phyloP scores from a whole-genome alignment of 1,284 basidiomycete species.

The Ganoderma leucocontextum region DNA sequence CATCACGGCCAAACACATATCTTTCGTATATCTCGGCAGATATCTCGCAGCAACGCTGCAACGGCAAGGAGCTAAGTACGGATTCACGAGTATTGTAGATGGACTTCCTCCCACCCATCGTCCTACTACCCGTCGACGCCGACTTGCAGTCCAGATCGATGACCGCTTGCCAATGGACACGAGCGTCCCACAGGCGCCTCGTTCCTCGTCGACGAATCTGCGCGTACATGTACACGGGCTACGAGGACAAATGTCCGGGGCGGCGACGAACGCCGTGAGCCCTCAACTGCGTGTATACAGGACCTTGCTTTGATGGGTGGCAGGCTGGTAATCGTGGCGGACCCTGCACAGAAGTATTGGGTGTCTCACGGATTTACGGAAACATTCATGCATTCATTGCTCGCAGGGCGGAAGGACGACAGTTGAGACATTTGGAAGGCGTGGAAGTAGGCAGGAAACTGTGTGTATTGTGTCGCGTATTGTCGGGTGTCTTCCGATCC shows the following conservation, averaged over 20 bases:
- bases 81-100: neutral
- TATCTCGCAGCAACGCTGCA: neutral
- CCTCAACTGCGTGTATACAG: no score
- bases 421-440: neutral
- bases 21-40: neutral
- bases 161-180: no score
- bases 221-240: no score
- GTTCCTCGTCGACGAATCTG: no score
- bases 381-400: neutral
- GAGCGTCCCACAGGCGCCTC: neutral
- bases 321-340: neutral
- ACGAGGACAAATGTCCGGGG: no score
- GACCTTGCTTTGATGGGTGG: no score
- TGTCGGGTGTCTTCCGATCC: neutral
- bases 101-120: neutral
- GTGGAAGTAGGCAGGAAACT: neutral
- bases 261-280: no score
- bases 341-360: no score
- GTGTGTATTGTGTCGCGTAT: neutral
- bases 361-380: neutral
- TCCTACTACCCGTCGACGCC: neutral
- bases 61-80: neutral
- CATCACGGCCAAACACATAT: neutral
- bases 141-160: no score
- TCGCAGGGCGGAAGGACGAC: neutral